Conservation (phyloP, 75 land plant genomes). For the Larix kaempferi region DNA sequence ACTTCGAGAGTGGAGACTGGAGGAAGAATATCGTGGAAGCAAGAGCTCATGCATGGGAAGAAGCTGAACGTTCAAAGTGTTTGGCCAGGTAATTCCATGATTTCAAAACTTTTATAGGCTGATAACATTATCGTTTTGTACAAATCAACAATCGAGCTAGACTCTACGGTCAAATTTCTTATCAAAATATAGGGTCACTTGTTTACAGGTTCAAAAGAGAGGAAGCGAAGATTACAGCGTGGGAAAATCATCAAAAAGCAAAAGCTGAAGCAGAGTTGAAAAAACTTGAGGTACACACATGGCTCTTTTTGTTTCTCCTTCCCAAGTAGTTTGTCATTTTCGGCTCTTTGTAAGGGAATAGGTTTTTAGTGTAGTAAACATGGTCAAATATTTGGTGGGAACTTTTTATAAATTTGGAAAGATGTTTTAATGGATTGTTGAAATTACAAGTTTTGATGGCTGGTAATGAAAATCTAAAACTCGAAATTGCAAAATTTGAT, state of each 20-base stretch:
- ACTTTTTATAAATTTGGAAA: too few species aligned
- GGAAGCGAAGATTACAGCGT: conserved; percentile 90
- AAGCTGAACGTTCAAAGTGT: conserved; percentile 56
- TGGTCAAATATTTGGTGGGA: too few species aligned
- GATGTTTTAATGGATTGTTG: too few species aligned
- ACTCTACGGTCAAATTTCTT: not conserved
- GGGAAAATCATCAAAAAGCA: conserved; percentile 96
- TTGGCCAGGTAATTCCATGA: conserved; percentile 47
- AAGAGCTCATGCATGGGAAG: conserved; percentile 61
- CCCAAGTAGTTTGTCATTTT: too few species aligned
- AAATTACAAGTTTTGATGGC: too few species aligned
- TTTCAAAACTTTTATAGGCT: not conserved
- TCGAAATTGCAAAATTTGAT: too few species aligned
- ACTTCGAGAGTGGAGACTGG: conserved; percentile 35
- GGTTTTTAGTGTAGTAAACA: too few species aligned
- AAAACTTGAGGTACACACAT: conserved; percentile 64
- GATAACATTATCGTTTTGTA: not conserved
- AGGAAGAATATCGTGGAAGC: conserved; percentile 41
- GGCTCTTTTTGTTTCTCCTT: too few species aligned
- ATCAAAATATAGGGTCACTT: not conserved
- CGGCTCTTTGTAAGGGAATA: too few species aligned
- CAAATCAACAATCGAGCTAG: not conserved
- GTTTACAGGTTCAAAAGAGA: conserved; percentile 64
- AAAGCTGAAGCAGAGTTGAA: conserved; percentile 92
- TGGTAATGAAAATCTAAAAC: too few species aligned